Conservation (phyloP, 192 early-diverging fungal species). For the Phlyctochytrium arcticum region DNA sequence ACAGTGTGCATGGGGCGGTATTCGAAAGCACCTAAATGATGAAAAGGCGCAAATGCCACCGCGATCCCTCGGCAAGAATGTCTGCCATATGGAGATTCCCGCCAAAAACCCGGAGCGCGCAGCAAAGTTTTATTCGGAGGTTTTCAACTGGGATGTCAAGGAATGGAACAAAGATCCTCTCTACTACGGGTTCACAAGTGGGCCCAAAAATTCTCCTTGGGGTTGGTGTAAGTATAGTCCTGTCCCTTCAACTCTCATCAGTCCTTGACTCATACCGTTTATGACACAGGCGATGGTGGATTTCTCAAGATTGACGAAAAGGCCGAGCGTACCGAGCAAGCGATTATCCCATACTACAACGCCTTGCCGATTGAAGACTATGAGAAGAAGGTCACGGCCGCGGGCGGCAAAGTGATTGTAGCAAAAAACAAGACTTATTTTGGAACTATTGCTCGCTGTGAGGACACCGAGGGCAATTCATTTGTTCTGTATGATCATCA, state of each 20-base stretch:
- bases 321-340: background rate
- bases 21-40: background rate
- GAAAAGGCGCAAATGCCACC: background rate
- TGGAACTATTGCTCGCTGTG: background rate
- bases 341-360: background rate
- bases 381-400: constrained; percentile 3
- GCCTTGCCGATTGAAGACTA: constrained; percentile 1
- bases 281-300: too few relatives aligned
- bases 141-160: background rate
- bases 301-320: too few relatives aligned
- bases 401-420: constrained; percentile 3
- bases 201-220: background rate
- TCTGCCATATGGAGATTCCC: constrained; percentile 7
- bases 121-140: background rate
- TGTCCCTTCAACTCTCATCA: background rate
- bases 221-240: background rate
- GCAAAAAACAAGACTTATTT: background rate
- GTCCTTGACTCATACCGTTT: too few relatives aligned
- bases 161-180: background rate
- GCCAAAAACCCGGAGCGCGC: background rate
- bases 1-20: background rate
- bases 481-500: constrained; percentile 4
- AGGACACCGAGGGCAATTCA: constrained; percentile 4
- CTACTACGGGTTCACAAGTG: background rate
- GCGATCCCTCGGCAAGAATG: constrained; percentile 20